Percentiles rank a stretch among this genome's conserved stretches.
Conservation (phyloP, 31 red algal genomes). For the Bonnemaisonia californica region DNA sequence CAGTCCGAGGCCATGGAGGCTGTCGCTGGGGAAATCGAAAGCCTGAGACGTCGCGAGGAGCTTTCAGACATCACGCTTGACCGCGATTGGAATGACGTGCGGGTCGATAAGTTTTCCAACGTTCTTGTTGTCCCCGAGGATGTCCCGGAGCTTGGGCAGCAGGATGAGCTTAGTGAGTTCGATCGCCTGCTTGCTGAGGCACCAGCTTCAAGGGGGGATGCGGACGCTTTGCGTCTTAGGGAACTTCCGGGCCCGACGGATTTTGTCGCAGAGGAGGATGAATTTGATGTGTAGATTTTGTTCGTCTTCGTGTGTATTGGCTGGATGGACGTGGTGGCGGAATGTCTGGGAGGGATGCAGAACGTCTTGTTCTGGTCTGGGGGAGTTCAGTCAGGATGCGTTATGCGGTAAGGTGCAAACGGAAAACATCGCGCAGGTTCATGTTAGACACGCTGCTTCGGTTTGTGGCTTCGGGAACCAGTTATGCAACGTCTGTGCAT, state of each 20-base stretch:
- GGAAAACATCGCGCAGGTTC: no score
- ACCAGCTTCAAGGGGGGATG: not conserved
- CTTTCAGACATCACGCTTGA: conserved; percentile 19
- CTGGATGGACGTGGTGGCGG: no score
- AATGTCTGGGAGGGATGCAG: no score
- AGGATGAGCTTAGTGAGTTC: conserved; percentile 53
- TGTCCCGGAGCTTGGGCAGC: conserved; percentile 37
- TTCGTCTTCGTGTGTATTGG: no score
- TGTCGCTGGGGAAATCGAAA: conserved; percentile 50
- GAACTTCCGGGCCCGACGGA: not conserved
- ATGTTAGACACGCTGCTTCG: no score
- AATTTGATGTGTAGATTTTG: conserved; percentile 1
- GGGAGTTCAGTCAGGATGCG: no score
- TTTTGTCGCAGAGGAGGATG: not conserved
- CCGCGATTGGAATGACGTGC: conserved; percentile 57
- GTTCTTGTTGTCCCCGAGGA: conserved; percentile 31
- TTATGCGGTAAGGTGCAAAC: no score
- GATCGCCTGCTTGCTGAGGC: conserved; percentile 37
- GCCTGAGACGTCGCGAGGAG: conserved; percentile 47
- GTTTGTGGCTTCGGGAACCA: no score
- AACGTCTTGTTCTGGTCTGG: no score
- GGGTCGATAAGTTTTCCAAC: conserved; percentile 52
- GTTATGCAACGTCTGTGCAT: no score
- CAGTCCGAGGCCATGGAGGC: conserved; percentile 44
- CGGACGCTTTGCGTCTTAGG: not conserved